Percentiles rank a stretch among this genome's conserved stretches.
These are phyloP conservation scores for Trichoderma simmonsii DNA, from an alignment of 2,329 filamentous ascomycete genomes.

Conservation along the genomic window DNA sequence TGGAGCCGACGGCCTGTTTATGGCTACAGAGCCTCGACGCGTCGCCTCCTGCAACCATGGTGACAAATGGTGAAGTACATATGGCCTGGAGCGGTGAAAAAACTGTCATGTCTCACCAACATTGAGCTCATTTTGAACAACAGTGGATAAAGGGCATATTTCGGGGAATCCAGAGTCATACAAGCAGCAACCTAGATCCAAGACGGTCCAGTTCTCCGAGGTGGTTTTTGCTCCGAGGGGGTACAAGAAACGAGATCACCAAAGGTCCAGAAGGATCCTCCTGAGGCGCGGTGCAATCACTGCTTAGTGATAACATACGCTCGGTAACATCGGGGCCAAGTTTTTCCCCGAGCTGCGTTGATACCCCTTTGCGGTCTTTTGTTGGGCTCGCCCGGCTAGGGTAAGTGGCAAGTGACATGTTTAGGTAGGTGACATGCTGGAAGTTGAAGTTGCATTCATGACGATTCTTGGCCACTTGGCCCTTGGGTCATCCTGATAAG, in stretches of 20 bases:
- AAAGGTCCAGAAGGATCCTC: neutral
- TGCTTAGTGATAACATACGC: neutral
- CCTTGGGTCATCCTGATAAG: neutral
- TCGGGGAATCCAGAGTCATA: neutral
- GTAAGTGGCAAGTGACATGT: neutral
- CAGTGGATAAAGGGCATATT: neutral
- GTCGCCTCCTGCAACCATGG: neutral
- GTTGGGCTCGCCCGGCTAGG: neutral
- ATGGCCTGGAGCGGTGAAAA: neutral
- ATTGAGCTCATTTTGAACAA: neutral
- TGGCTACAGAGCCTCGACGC: neutral
- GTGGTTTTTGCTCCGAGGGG: neutral
- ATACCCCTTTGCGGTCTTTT: neutral
- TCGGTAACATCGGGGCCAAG: neutral
- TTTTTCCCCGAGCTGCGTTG: neutral
- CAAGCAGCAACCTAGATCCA: neutral
- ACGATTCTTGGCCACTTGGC: neutral
- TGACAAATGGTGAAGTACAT: neutral
- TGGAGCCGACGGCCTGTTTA: neutral
- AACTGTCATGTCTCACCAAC: constrained; percentile 5
- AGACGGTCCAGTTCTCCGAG: neutral
- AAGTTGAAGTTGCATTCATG: neutral
- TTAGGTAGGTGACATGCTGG: neutral
- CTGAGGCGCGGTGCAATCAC: neutral
- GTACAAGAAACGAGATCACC: neutral